phyloP scores from a whole-genome alignment of 352 stramenopile genomes.

The Globisporangium recalcitrans region DNA sequence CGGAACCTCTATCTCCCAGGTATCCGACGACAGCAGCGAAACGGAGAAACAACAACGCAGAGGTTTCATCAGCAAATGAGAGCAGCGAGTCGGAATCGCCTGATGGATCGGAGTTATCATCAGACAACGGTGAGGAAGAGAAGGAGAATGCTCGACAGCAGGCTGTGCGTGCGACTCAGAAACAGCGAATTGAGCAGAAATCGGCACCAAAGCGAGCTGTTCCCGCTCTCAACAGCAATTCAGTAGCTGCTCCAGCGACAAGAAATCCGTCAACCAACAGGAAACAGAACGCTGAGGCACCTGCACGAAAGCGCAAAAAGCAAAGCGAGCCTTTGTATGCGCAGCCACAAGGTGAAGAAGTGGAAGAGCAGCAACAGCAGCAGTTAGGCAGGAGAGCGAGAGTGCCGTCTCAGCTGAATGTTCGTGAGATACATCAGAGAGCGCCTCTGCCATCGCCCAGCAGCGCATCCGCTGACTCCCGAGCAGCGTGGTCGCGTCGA shows the following conservation, averaged over 20 bases:
- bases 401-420: neutral
- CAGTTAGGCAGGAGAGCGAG: neutral
- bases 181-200: neutral
- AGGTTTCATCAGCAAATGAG: neutral
- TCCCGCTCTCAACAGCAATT: constrained; percentile 2
- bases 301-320: neutral
- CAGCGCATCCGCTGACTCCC: constrained; percentile 7
- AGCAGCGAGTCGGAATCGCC: neutral
- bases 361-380: neutral
- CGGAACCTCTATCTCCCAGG: constrained; percentile 4
- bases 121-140: constrained; percentile 1
- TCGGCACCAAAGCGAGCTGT: neutral
- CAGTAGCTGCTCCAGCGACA: neutral
- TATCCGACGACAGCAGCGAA: neutral
- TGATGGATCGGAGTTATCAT: neutral
- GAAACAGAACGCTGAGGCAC: neutral
- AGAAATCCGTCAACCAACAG: neutral
- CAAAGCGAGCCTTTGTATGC: neutral
- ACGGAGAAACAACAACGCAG: constrained; percentile 1
- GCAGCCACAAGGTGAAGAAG: neutral
- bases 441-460: constrained; percentile 10
- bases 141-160: constrained; percentile 10
- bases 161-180: neutral
- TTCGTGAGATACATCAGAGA: neutral
- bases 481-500: constrained; percentile 5